Conservation (phyloP, 225 moss, liverwort and hornwort species). For the Takakia lepidozioides region DNA sequence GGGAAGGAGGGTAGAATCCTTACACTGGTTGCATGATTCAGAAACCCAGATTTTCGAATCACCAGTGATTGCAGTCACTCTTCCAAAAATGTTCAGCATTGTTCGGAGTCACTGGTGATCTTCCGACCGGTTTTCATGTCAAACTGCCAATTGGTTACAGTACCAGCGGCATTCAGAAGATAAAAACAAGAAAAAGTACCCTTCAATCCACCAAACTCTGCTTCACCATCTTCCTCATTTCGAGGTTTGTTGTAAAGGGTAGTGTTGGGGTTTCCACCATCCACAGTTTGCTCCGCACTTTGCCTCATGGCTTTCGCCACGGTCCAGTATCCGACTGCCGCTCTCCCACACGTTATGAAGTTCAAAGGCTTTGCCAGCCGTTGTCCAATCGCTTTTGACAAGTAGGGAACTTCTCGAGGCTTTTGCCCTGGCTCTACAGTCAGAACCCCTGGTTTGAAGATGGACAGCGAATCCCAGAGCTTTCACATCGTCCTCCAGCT, state of each 20-base stretch:
- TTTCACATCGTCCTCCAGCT: slow-evolving; percentile 9
- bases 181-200: no score
- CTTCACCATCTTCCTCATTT: slow-evolving; percentile 10
- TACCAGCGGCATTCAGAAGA: no score
- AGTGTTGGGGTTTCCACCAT: background rate
- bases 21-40: no score
- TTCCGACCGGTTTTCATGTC: no score
- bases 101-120: no score
- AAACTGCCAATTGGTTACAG: no score
- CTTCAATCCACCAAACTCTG: no score
- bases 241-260: slow-evolving; percentile 6
- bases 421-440: slow-evolving; percentile 4
- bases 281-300: background rate
- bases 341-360: slow-evolving; percentile 1
- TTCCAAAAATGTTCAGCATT: no score
- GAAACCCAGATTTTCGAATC: no score
- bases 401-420: background rate
- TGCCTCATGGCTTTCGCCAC: slow-evolving; percentile 8
- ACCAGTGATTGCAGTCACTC: no score
- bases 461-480: slow-evolving; percentile 9
- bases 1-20: no score
- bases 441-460: slow-evolving; percentile 6
- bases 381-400: no score
- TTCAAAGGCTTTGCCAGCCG: background rate
- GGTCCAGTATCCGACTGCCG: slow-evolving; percentile 1